A percentile compares a stretch with the other conserved stretches of the same genome.
Conservation (phyloP, 176 grass and related monocot genomes). For the barley (Hordeum vulgare) region MorexV3_pseudomolecules_assembly NC_058520.1:530369974-530370473, state of each 20-base stretch:
- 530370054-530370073: background rate
- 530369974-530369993: background rate
- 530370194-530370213: background rate
- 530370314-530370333: constrained; percentile 10
- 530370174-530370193: background rate
- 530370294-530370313: background rate
- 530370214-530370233: background rate
- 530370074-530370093: background rate
- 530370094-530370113: background rate
- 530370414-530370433: background rate
- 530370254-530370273: background rate
- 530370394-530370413: constrained; percentile 4
- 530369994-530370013: background rate
- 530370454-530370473: constrained; percentile 48
- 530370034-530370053: background rate
- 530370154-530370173: background rate
- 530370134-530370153: background rate
- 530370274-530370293: background rate
- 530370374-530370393: background rate
- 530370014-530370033: background rate
- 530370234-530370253: background rate
- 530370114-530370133: background rate
- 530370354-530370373: background rate
- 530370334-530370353: background rate
- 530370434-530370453: constrained; percentile 37